phyloP scores from a whole-genome alignment of 331 rosid species.

The Spiraea crenata region DNA sequence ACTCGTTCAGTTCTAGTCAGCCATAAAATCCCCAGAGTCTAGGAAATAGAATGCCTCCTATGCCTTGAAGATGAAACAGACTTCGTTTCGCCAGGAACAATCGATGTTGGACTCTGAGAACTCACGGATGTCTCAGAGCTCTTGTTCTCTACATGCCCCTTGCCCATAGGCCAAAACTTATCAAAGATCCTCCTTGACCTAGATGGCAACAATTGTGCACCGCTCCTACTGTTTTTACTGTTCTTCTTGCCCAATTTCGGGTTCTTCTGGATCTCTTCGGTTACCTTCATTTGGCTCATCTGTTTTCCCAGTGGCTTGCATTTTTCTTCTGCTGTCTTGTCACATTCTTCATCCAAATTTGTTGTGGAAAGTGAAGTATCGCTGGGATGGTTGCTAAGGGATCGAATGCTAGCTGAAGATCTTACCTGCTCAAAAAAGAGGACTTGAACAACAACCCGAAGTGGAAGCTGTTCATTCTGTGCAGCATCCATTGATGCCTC shows the following conservation, averaged over 20 bases:
- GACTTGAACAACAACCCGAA: constrained; percentile 89
- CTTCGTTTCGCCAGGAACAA: constrained; percentile 66
- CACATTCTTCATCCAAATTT: constrained; percentile 44
- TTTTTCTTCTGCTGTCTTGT: constrained; percentile 37
- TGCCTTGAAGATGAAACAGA: constrained; percentile 74
- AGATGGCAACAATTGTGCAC: constrained; percentile 72
- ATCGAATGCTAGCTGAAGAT: constrained; percentile 37
- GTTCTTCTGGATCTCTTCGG: constrained; percentile 43
- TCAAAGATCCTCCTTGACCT: constrained; percentile 90
- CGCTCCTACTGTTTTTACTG: constrained; percentile 81
- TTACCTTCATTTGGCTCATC: constrained; percentile 52
- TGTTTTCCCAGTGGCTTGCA: constrained; percentile 50
- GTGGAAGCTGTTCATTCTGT: constrained; percentile 89
- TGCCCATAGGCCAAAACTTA: constrained; percentile 72
- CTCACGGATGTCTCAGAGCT: constrained; percentile 92
- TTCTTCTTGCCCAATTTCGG: constrained; percentile 59
- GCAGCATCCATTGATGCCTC: constrained; percentile 86
- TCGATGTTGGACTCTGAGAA: constrained; percentile 86
- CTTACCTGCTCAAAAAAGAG: constrained; percentile 87
- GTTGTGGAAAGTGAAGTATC: constrained; percentile 30
- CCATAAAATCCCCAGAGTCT: constrained; percentile 11
- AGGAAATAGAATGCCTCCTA: constrained; percentile 91
- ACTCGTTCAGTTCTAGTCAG: constrained; percentile 15
- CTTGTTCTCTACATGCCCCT: constrained; percentile 68
- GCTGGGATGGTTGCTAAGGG: constrained; percentile 21